phyloP scores from a whole-genome alignment of 345 rosid species.

The Raphanus sativus region DNA sequence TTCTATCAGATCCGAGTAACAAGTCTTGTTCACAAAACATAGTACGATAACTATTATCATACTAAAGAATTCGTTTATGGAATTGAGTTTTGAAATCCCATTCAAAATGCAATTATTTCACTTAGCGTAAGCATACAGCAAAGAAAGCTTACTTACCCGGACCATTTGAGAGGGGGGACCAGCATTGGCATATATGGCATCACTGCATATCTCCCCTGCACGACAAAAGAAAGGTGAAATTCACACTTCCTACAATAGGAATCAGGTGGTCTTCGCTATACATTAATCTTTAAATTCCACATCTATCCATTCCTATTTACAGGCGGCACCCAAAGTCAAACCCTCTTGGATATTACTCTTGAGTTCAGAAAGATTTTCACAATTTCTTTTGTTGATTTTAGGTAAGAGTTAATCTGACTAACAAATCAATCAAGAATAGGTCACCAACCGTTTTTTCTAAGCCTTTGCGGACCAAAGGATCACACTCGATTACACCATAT shows the following conservation, averaged over 20 bases:
- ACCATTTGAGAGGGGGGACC: constrained; percentile 95
- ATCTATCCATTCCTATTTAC: constrained; percentile 5
- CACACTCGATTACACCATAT: constrained; percentile 84
- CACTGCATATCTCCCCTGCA: constrained; percentile 72
- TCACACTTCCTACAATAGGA: background rate
- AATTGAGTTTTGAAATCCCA: background rate
- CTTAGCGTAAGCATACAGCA: constrained; percentile 11
- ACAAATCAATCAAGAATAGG: constrained; percentile 16
- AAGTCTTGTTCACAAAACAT: constrained; percentile 10
- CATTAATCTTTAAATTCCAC: constrained; percentile 6
- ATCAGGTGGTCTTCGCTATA: constrained; percentile 6
- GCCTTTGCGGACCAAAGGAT: constrained; percentile 82
- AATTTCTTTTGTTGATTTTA: background rate
- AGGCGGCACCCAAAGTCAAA: background rate
- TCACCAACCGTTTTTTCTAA: constrained; percentile 80
- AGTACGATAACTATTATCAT: background rate
- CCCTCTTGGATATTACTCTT: background rate
- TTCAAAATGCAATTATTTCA: constrained; percentile 20
- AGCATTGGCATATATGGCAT: constrained; percentile 99
- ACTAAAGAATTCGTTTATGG: constrained; percentile 20
- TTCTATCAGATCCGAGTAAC: constrained; percentile 10
- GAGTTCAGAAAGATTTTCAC: background rate
- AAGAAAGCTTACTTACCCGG: constrained; percentile 57
- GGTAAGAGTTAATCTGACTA: constrained; percentile 6
- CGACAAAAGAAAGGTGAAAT: too few species aligned